A percentile compares a stretch with the other conserved stretches of the same genome.
Evolutionary conservation across 441 rosid species (phyloP).

Genomic region (Hura crepitans): DNA sequence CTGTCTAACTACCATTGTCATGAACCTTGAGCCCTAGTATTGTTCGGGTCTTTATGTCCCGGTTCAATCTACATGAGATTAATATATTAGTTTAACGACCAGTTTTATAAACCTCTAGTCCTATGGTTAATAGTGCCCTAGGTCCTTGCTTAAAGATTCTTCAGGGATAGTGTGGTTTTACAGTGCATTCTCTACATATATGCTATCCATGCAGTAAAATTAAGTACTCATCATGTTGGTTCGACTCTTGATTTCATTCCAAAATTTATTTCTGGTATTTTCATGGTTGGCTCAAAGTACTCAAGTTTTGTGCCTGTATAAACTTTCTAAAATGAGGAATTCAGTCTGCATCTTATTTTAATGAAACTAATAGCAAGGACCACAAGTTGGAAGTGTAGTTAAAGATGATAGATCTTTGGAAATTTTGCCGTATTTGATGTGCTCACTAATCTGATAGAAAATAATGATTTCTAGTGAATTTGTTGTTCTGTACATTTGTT

Average conservation of each 20-base stretch:
- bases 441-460: neutral
- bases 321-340: neutral
- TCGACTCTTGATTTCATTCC: neutral
- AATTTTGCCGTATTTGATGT: neutral
- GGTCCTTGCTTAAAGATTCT: neutral
- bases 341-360: too few species aligned
- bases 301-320: neutral
- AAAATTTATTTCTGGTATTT: neutral
- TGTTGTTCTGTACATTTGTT: neutral
- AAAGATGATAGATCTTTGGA: constrained; percentile 2
- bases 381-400: neutral
- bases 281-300: neutral
- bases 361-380: neutral
- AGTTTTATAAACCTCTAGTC: neutral
- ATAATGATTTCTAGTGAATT: constrained; percentile 1
- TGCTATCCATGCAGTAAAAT: neutral
- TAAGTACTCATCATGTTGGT: neutral
- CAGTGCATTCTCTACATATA: neutral
- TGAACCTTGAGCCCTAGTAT: neutral
- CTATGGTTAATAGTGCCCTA: too few species aligned
- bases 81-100: neutral
- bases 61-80: neutral
- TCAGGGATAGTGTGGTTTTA: neutral
- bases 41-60: too few species aligned
- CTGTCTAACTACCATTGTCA: neutral